These are phyloP conservation scores for Globisporangium nunn DNA, from an alignment of 352 stramenopile species.

Conservation along the genomic window DNA sequence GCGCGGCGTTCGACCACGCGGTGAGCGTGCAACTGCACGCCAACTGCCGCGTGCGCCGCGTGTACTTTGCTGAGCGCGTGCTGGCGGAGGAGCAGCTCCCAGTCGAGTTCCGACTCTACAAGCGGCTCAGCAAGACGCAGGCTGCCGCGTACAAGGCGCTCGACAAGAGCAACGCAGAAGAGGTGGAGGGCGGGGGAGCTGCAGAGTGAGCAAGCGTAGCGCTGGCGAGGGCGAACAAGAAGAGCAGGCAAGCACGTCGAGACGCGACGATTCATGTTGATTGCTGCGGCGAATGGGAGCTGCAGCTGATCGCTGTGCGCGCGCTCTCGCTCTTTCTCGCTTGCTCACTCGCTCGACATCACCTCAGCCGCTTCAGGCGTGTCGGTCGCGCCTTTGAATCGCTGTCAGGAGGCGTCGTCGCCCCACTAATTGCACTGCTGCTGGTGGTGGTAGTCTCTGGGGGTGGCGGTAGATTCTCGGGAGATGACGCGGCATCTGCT, in stretches of 20 bases:
- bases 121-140: conserved; percentile 30
- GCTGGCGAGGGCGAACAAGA: too few relatives aligned
- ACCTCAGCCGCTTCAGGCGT: conserved; percentile 15
- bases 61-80: conserved; percentile 51
- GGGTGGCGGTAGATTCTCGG: background rate
- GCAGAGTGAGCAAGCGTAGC: background rate
- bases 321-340: background rate
- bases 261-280: background rate
- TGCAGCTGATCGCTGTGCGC: background rate
- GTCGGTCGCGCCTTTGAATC: conserved; percentile 12
- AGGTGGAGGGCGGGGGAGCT: background rate
- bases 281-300: background rate
- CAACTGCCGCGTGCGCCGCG: conserved; percentile 43
- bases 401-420: background rate
- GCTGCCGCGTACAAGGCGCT: conserved; percentile 13
- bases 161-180: conserved; percentile 6
- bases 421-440: background rate
- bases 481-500: background rate
- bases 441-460: background rate
- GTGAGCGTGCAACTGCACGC: conserved; percentile 46
- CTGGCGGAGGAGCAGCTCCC: conserved; percentile 31
- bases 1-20: conserved; percentile 27
- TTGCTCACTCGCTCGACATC: background rate
- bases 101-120: conserved; percentile 46
- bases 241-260: background rate